A percentile compares a stretch with the other conserved stretches of the same genome.
phyloP scores from a whole-genome alignment of 2,329 filamentous ascomycete species.

The Nemania serpens region DNA sequence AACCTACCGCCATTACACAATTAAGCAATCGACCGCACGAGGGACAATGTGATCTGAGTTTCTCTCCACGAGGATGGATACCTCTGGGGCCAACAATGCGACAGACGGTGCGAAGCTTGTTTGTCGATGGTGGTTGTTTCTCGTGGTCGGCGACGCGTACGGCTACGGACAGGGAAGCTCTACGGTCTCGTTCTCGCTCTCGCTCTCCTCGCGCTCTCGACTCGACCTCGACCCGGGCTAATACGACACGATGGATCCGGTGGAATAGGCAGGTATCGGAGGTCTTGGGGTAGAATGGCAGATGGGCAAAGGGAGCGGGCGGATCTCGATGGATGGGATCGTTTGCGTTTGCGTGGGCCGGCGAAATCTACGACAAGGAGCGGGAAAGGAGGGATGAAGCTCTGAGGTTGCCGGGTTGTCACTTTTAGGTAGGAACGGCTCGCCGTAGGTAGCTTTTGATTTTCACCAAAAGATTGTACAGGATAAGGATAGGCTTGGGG shows the following conservation, averaged over 20 bases:
- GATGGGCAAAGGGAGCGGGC: no score
- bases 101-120: conserved; percentile 3
- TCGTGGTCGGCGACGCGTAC: conserved; percentile 20
- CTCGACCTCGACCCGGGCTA: conserved; percentile 13
- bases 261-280: no score
- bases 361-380: conserved; percentile 9
- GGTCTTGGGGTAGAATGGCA: background rate
- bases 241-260: conserved; percentile 1
- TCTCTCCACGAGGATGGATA: conserved; percentile 11
- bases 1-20: conserved; percentile 31
- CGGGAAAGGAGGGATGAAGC: conserved; percentile 17
- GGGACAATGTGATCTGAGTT: conserved; percentile 12
- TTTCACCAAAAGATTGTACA: conserved; percentile 30
- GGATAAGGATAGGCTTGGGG: conserved; percentile 7
- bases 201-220: conserved; percentile 12
- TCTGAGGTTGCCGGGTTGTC: conserved; percentile 20
- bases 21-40: conserved; percentile 25
- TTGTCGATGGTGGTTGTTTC: background rate
- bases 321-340: conserved; percentile 7
- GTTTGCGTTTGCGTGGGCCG: conserved; percentile 17
- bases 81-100: background rate
- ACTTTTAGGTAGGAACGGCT: conserved; percentile 28
- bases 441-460: conserved; percentile 29
- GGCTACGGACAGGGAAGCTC: conserved; percentile 23
- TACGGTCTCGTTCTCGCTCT: conserved; percentile 22